phyloP scores from a whole-genome alignment of 345 rosid genomes.

The Camelina hispida region DNA sequence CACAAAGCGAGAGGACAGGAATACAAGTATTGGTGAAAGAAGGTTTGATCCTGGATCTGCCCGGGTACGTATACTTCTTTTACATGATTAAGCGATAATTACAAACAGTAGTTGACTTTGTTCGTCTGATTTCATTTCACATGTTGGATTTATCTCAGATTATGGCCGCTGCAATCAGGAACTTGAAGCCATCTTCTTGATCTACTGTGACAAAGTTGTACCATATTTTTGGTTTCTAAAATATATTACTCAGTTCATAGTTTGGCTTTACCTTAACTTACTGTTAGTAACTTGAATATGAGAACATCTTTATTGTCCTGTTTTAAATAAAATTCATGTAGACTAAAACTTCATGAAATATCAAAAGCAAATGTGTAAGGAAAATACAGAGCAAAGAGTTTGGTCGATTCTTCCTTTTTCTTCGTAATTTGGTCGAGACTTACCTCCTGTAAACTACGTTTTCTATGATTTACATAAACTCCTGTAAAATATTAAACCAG shows the following conservation, averaged over 20 bases:
- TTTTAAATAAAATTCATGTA: not conserved
- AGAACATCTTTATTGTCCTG: not conserved
- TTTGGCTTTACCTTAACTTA: not conserved
- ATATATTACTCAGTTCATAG: not conserved
- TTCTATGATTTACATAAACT: not conserved
- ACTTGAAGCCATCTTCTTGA: slow-evolving; percentile 47
- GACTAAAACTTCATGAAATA: not conserved
- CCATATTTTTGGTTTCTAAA: not conserved
- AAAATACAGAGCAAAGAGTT: not conserved
- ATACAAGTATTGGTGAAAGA: slow-evolving; percentile 32
- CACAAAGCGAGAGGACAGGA: slow-evolving; percentile 29
- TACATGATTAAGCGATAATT: not conserved
- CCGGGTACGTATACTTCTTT: slow-evolving; percentile 32
- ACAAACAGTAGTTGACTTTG: not conserved
- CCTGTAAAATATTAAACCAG: not conserved
- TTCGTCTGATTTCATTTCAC: slow-evolving; percentile 19
- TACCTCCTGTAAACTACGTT: not conserved
- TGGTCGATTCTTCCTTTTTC: not conserved
- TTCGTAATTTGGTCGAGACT: too few relatives aligned
- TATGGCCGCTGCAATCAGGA: slow-evolving; percentile 45
- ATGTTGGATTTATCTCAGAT: slow-evolving; percentile 28
- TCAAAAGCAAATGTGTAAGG: not conserved
- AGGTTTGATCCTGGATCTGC: slow-evolving; percentile 42
- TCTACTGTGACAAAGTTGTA: slow-evolving; percentile 21
- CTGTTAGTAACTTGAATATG: not conserved